Evolutionary conservation across 129 eudicot genomes (phyloP).

Genomic region (Erigeron canadensis): DNA sequence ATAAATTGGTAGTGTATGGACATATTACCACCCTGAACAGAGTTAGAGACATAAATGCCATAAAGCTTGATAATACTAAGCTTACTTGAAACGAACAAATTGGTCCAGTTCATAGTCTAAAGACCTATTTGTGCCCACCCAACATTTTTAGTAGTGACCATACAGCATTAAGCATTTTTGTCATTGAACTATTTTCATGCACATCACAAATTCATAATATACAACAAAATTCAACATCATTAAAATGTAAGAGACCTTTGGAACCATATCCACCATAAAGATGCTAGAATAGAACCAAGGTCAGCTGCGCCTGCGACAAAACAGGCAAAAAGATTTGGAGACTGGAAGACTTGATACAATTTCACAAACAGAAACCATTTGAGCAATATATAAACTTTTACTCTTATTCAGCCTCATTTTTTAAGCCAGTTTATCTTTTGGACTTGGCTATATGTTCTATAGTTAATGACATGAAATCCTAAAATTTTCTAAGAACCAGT

Average conservation of each 20-base stretch:
- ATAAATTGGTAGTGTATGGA: no score
- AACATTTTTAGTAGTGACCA: not conserved
- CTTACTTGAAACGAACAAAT: not conserved
- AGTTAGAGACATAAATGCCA: conserved; percentile 10
- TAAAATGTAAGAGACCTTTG: conserved; percentile 25
- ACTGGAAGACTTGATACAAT: conserved; percentile 7
- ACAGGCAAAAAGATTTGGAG: conserved; percentile 30
- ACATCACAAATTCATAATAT: conserved; percentile 13
- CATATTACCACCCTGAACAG: no score
- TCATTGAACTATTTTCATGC: not conserved
- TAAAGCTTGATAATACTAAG: not conserved
- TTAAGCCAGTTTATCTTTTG: not conserved
- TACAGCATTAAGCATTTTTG: conserved; percentile 5
- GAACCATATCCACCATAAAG: conserved; percentile 29
- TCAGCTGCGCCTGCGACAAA: conserved; percentile 31
- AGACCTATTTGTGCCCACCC: not conserved
- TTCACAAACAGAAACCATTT: conserved; percentile 10
- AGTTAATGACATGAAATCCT: not conserved
- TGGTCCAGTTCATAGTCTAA: not conserved
- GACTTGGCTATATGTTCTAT: no score
- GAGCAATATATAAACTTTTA: not conserved
- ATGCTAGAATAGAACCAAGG: conserved; percentile 34
- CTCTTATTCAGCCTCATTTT: conserved; percentile 8
- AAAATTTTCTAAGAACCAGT: not conserved
- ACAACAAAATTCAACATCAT: conserved; percentile 9